These are phyloP conservation scores for Hypoxylon sp. DNA, from an alignment of 2,329 filamentous ascomycete genomes.

Conservation along the genomic window DNA sequence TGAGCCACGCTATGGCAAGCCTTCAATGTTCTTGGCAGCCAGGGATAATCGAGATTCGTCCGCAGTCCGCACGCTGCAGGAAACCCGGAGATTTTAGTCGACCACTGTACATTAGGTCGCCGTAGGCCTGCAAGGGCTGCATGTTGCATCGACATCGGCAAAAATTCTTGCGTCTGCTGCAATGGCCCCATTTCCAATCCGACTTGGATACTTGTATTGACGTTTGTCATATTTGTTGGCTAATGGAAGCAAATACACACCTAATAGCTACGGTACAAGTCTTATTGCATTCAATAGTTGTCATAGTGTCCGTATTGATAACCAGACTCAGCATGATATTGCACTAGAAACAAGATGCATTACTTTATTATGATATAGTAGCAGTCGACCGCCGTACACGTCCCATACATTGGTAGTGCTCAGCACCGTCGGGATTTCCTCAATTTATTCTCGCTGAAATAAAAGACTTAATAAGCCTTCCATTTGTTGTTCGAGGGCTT, in stretches of 20 bases:
- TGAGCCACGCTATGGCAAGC: slow-evolving; percentile 9
- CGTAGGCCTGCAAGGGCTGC: slow-evolving; percentile 34
- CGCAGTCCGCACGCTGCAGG: slow-evolving; percentile 34
- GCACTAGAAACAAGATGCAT: background rate
- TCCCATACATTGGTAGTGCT: background rate
- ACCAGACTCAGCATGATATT: background rate
- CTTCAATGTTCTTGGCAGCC: slow-evolving; percentile 37
- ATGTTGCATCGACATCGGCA: slow-evolving; percentile 33
- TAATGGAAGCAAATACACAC: background rate
- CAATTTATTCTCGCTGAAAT: background rate
- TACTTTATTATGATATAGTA: background rate
- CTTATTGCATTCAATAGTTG: background rate
- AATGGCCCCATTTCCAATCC: slow-evolving; percentile 19
- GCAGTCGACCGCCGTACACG: background rate
- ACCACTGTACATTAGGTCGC: background rate
- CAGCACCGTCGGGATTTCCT: background rate
- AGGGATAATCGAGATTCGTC: slow-evolving; percentile 38
- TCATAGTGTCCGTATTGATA: background rate
- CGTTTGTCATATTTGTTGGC: slow-evolving; percentile 5
- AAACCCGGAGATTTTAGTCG: slow-evolving; percentile 23
- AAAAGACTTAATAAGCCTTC: too few relatives aligned
- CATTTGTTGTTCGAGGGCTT: too few relatives aligned
- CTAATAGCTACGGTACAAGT: background rate
- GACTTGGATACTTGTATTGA: slow-evolving; percentile 7
- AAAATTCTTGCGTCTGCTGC: slow-evolving; percentile 19